Base-by-base conservation (phyloP, 371 early-diverging fungal species). In the Haplosporangium sp. region DNA sequence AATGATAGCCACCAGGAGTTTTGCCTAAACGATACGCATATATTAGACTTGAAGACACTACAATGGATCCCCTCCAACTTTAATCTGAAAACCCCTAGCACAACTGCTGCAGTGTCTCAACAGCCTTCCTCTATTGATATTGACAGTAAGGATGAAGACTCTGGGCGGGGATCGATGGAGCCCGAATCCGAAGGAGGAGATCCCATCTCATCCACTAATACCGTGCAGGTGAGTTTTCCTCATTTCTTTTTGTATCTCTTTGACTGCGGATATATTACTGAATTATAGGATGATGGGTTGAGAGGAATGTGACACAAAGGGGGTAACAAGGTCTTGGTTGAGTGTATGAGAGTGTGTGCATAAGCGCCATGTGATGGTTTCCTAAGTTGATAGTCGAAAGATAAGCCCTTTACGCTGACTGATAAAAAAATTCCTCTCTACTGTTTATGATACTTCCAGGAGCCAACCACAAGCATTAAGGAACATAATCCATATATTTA, bases 11-110 rank as follows among this genome's bases (percentile, higher is more conserved):
- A 13, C 10, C 57, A 60, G n/a, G 73, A 69, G 57, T 27, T 38
- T 6, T 73, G 78, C 38, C 17, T 79, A 55, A 71, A 64, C 38
- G 88, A 92, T 68, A 84, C 92, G 7, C 93, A 91, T 56, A 83
- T 90, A 13, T 84, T 92, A 52, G 86, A 93, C 67, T 75, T 93
- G 53, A 76, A 85, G 34, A 86, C 83, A 5, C 76, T 87, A 15
- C 77, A 81, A 5, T 93, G 94, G 94, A 74, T 79, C 34, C 63
- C 81, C 0, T 48, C 70, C 27, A 42, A 47, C 27, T 59, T 78
- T 34, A 55, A 42, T 52, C 20, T 35, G 15, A 44, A n/a, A n/a
- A 15, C 0, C n/a, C 6, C 47, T 34, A 45, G 44, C 5, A 37
- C 44, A 17, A 10, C 66, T n/a, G 42, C 66, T n/a, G 42, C 10